Evolutionary conservation across 441 rosid genomes (phyloP).

Genomic region (Croton laevigatus): DNA sequence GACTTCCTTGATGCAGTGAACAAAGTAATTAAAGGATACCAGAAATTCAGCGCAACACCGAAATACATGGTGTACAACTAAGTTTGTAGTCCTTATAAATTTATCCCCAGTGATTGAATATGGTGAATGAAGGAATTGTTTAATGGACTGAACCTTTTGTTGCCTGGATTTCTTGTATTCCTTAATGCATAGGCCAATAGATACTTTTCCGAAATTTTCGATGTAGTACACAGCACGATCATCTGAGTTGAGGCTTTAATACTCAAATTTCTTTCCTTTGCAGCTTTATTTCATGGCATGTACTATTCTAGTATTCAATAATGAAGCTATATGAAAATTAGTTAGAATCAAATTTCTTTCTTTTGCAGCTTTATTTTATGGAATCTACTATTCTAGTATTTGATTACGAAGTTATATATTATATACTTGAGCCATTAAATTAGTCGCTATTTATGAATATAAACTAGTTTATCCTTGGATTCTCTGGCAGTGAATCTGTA

Average conservation of each 20-base stretch:
- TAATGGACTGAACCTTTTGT: not conserved
- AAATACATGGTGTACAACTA: slow-evolving; percentile 84
- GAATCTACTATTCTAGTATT: too few species aligned
- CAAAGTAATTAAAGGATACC: slow-evolving; percentile 86
- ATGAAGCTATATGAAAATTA: not conserved
- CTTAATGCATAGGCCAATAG: not conserved
- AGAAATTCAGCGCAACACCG: slow-evolving; percentile 82
- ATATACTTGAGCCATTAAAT: too few species aligned
- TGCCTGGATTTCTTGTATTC: not conserved
- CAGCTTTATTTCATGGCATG: not conserved
- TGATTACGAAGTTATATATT: too few species aligned
- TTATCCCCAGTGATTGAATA: not conserved
- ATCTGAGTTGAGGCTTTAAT: not conserved
- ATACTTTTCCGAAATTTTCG: not conserved
- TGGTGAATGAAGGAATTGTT: not conserved
- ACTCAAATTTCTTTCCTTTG: not conserved
- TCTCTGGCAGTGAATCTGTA: too few species aligned
- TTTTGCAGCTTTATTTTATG: too few species aligned
- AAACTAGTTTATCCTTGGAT: too few species aligned
- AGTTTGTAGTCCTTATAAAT: not conserved
- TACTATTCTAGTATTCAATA: not conserved
- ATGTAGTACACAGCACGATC: not conserved
- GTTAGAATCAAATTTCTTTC: not conserved
- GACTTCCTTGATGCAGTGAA: slow-evolving; percentile 84
- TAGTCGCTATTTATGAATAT: too few species aligned